A percentile compares a stretch with the other conserved stretches of the same genome.
Conservation (phyloP, 805 yeast species). For the Candida tammaniensis region DNA sequence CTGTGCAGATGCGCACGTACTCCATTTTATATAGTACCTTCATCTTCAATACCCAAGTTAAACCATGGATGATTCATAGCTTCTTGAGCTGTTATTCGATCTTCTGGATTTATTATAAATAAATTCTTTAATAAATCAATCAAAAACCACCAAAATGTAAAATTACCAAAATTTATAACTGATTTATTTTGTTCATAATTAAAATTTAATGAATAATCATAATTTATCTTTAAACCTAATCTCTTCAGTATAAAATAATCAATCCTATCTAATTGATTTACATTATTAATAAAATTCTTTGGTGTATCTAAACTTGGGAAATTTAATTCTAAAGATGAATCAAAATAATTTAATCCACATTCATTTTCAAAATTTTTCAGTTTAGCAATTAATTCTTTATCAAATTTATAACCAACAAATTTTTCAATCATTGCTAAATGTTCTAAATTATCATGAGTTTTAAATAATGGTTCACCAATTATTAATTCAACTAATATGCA, state of each 20-base stretch:
- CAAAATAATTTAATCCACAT: slow-evolving; percentile 38
- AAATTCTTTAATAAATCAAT: slow-evolving; percentile 38
- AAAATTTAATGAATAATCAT: slow-evolving; percentile 35
- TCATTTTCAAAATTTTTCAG: slow-evolving; percentile 37
- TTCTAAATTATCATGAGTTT: slow-evolving; percentile 91
- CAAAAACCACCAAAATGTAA: slow-evolving; percentile 82
- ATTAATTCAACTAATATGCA: slow-evolving; percentile 88
- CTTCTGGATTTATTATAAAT: slow-evolving; percentile 37
- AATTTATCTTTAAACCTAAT: slow-evolving; percentile 38
- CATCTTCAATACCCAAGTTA: slow-evolving; percentile 45
- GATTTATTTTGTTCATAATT: slow-evolving; percentile 38
- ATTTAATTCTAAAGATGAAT: slow-evolving; percentile 9
- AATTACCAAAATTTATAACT: slow-evolving; percentile 54
- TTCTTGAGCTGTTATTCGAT: slow-evolving; percentile 38
- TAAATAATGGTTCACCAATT: slow-evolving; percentile 92
- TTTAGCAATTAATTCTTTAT: slow-evolving; percentile 34
- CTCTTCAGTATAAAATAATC: slow-evolving; percentile 43
- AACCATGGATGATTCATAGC: slow-evolving; percentile 50
- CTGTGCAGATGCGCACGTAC: not conserved
- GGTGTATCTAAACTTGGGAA: slow-evolving; percentile 42
- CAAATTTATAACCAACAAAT: slow-evolving; percentile 57
- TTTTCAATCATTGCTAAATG: slow-evolving; percentile 95
- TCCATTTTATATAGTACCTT: slow-evolving; percentile 31
- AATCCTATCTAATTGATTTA: slow-evolving; percentile 38
- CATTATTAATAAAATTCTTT: slow-evolving; percentile 35